Base-by-base conservation (phyloP, 2,329 filamentous ascomycete species). In the Ophiocordyceps camponoti-saundersi region DNA sequence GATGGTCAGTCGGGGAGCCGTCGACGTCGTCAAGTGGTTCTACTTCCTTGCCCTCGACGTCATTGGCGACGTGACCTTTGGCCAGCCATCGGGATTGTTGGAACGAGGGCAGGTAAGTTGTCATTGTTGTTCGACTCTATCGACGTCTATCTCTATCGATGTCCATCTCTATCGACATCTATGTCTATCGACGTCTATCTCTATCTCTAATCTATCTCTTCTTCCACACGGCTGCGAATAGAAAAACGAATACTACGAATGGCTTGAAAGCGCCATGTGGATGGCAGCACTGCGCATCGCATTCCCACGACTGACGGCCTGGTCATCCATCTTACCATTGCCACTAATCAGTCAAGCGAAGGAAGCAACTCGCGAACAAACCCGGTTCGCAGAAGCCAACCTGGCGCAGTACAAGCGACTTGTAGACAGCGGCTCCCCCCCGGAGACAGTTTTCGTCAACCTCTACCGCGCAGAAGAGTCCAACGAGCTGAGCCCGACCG, bases 11-110 rank as follows among this genome's bases (percentile, higher is more conserved):
- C 50, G 54, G 0, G 60, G 65, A 0, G 57, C 49, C 0, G 61
- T 57, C 0, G 70, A 77, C 49, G 54, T 75, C 0, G 61, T 65
- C 47, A 72, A 73, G 46, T 77, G 72, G 72, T 70, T 64, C 60
- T 55, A 65, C 11, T 72, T 71, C 45, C 67, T 75, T 63, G 58
- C 70, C 0, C 70, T 70, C 0, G 73, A 77, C 52, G 57, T 73
- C 3, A 69, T 75, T 47, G 68, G 63, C 0, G 63, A 74, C 41
- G 52, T 77, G 10, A 65, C 58, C 3, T 77, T 77, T 53, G 73
- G 73, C 1, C 65, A 74, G 20, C 68, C 69, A 0, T 73, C 75
- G 18, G 18, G 22, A 1, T 44, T 41, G 12, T 32, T 49, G 23
- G 45, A 51, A 13, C n/a, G 30, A 2, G 45, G 45, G 2, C 34